A percentile compares a stretch with the other conserved stretches of the same genome.
These are phyloP conservation scores for Fusarium clavum DNA, from an alignment of 2,329 filamentous ascomycete species.

Conservation along the genomic window DNA sequence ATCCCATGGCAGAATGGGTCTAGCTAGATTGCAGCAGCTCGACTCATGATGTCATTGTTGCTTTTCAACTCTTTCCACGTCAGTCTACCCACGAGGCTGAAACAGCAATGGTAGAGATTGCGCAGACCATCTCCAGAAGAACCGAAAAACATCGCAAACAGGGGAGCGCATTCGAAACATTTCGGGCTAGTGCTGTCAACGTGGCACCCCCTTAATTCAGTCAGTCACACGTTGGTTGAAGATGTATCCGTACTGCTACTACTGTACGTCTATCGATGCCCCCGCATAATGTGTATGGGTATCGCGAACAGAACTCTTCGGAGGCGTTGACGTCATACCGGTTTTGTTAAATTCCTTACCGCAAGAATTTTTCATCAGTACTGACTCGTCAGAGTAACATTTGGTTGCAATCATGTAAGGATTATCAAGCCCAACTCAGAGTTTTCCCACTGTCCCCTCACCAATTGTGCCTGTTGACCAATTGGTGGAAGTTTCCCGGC, in stretches of 20 bases:
- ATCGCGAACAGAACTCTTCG: constrained; percentile 30
- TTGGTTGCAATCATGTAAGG: not conserved
- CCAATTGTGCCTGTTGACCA: not conserved
- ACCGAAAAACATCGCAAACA: constrained; percentile 13
- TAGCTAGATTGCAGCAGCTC: constrained; percentile 25
- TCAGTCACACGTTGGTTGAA: constrained; percentile 32
- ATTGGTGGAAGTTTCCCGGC: constrained; percentile 36
- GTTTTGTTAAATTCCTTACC: not conserved
- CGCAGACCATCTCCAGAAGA: constrained; percentile 16
- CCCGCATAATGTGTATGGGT: constrained; percentile 22
- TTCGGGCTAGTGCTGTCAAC: constrained; percentile 38
- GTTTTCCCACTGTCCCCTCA: constrained; percentile 1
- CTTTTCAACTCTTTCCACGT: constrained; percentile 40
- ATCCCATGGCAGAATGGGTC: constrained; percentile 26
- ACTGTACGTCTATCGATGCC: constrained; percentile 30
- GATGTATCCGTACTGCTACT: constrained; percentile 24
- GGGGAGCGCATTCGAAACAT: constrained; percentile 6
- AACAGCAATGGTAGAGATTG: constrained; percentile 29
- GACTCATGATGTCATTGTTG: constrained; percentile 39
- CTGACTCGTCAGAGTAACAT: not conserved
- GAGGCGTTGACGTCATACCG: constrained; percentile 44
- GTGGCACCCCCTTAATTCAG: constrained; percentile 40
- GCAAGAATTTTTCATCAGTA: not conserved
- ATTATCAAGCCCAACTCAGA: not conserved
- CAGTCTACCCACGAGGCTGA: constrained; percentile 46